phyloP scores from a whole-genome alignment of 1,284 basidiomycete species.

The Moesziomyces globuligerus region DNA sequence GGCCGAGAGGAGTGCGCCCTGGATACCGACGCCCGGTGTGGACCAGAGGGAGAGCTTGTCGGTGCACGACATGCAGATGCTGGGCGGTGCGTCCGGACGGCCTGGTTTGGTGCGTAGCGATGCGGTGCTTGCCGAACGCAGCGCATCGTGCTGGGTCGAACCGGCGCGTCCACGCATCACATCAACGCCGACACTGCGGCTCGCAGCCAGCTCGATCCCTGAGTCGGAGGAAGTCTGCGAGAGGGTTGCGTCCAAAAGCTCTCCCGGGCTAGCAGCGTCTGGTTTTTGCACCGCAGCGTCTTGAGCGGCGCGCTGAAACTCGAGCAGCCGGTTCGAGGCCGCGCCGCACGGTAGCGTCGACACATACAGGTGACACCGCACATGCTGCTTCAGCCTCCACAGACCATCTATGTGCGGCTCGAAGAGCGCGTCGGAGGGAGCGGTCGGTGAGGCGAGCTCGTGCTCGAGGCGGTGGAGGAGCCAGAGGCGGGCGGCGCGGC shows the following conservation, averaged over 20 bases:
- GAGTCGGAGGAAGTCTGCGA: too few species aligned
- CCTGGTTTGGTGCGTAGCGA: slow-evolving; percentile 54
- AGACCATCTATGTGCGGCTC: slow-evolving; percentile 68
- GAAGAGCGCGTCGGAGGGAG: slow-evolving; percentile 1
- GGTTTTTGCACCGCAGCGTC: slow-evolving; percentile 8
- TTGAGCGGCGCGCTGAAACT: slow-evolving; percentile 37
- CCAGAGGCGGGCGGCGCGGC: slow-evolving; percentile 83
- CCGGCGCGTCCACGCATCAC: slow-evolving; percentile 26
- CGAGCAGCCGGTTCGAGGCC: slow-evolving; percentile 30
- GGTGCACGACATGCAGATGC: slow-evolving; percentile 52
- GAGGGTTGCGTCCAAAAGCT: slow-evolving; percentile 15
- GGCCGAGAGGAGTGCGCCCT: slow-evolving; percentile 45
- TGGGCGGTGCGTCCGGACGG: slow-evolving; percentile 49
- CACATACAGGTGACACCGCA: slow-evolving; percentile 78
- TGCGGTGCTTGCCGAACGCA: neutral
- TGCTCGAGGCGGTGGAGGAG: slow-evolving; percentile 75
- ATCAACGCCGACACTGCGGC: neutral
- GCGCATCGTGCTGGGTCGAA: slow-evolving; percentile 3
- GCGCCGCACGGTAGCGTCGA: slow-evolving; percentile 82
- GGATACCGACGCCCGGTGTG: slow-evolving; percentile 35
- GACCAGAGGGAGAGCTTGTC: slow-evolving; percentile 58
- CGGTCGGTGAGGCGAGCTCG: slow-evolving; percentile 47
- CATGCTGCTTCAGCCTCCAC: slow-evolving; percentile 71
- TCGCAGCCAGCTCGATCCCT: too few species aligned
- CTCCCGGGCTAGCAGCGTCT: slow-evolving; percentile 1